A percentile compares a stretch with the other conserved stretches of the same genome.
Conservation (phyloP, 2,329 filamentous ascomycete species). For the Ceratocystis cubensis region DNA sequence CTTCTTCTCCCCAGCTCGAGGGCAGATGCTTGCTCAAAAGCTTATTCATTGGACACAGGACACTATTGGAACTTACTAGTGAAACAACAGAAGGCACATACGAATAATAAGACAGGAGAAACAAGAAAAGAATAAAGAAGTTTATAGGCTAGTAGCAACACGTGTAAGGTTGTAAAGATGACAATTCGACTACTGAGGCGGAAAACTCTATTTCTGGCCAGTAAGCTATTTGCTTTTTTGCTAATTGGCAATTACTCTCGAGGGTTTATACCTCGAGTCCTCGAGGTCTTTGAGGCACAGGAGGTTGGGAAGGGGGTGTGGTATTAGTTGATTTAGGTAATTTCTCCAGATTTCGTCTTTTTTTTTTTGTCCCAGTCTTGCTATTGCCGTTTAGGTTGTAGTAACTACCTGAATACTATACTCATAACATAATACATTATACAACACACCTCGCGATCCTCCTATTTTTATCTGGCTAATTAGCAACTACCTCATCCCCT, state of each 20-base stretch:
- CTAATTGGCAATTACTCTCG: not conserved
- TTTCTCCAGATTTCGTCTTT: not conserved
- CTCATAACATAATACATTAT: no score
- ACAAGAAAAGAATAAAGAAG: not conserved
- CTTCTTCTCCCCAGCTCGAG: not conserved
- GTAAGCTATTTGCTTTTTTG: not conserved
- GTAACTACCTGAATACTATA: no score
- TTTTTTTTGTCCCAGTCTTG: not conserved
- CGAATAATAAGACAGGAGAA: no score
- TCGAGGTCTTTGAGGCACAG: not conserved
- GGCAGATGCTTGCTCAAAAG: conserved; percentile 2
- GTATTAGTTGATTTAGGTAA: not conserved
- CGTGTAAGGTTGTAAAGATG: not conserved
- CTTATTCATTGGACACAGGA: not conserved
- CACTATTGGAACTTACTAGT: conserved; percentile 2
- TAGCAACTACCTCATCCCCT: not conserved
- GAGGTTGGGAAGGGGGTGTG: not conserved
- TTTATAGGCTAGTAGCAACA: not conserved
- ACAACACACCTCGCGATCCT: not conserved
- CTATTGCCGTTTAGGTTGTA: not conserved
- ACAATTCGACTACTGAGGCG: not conserved
- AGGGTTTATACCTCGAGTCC: not conserved
- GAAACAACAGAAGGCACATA: conserved; percentile 4
- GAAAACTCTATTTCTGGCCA: not conserved
- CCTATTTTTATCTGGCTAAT: not conserved